phyloP scores from a whole-genome alignment of 2,329 filamentous ascomycete species.

The Myriosclerotinia duriaeana region DNA sequence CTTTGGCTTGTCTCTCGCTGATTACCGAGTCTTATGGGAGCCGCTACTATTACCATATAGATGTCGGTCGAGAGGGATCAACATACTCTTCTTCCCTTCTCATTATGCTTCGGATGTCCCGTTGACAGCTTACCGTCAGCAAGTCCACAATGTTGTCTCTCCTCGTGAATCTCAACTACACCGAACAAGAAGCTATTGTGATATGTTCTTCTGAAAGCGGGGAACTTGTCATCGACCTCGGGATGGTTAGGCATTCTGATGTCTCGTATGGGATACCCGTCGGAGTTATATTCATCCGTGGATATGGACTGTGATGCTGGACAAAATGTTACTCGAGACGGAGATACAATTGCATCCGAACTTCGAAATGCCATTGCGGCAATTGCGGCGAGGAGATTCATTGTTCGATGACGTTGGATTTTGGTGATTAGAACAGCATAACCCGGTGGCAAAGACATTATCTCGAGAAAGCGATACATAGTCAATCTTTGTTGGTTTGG shows the following conservation, averaged over 20 bases:
- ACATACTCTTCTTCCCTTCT: neutral
- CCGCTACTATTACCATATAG: conserved; percentile 1
- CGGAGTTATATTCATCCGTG: neutral
- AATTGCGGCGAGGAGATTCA: neutral
- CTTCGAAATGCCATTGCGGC: neutral
- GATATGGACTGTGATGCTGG: neutral
- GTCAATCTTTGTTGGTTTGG: neutral
- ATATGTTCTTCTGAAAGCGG: neutral
- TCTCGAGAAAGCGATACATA: neutral
- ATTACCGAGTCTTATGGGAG: conserved; percentile 16
- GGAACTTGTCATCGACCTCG: neutral
- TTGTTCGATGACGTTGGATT: neutral
- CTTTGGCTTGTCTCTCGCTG: conserved; percentile 13
- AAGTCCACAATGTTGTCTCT: neutral
- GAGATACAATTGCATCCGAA: neutral
- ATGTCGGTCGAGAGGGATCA: conserved; percentile 14
- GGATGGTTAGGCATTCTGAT: conserved; percentile 4
- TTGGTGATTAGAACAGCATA: neutral
- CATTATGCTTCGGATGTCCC: neutral
- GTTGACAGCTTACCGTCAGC: conserved; percentile 20
- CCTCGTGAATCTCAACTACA: neutral
- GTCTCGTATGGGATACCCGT: neutral
- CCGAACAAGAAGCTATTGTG: neutral
- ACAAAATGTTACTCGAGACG: neutral
- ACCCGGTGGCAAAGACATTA: neutral